phyloP scores from a whole-genome alignment of 2,329 filamentous ascomycete genomes.

The Mariannaea sp. region DNA sequence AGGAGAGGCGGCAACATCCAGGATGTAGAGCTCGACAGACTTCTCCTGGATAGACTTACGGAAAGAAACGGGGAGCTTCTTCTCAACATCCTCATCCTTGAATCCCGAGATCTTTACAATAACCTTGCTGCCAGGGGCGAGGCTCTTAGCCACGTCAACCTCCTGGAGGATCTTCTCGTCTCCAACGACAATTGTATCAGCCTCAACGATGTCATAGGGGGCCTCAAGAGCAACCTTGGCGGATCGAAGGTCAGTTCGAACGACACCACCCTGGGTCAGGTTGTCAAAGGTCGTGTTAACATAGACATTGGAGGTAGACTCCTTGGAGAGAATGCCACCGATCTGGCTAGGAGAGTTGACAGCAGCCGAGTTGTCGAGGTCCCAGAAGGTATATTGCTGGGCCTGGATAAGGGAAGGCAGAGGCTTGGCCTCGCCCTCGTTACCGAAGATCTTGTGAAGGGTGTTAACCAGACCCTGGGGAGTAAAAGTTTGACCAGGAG shows the following conservation, averaged over 20 bases:
- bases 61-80: constrained; percentile 73
- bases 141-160: constrained; percentile 71
- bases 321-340: constrained; percentile 69
- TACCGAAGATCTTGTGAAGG: constrained; percentile 56
- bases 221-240: constrained; percentile 84
- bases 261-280: constrained; percentile 74
- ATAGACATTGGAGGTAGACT: constrained; percentile 66
- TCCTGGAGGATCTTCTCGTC: constrained; percentile 80
- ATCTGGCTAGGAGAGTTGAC: constrained; percentile 66
- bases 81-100: constrained; percentile 89
- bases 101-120: constrained; percentile 77
- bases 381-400: constrained; percentile 93
- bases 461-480: constrained; percentile 58
- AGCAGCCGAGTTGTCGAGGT: constrained; percentile 75
- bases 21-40: constrained; percentile 70
- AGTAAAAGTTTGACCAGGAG: constrained; percentile 65
- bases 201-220: constrained; percentile 78
- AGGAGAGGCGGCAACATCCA: constrained; percentile 73
- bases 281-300: constrained; percentile 67
- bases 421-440: constrained; percentile 57
- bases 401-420: constrained; percentile 58
- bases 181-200: constrained; percentile 79
- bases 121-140: constrained; percentile 73
- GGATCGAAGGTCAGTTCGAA: constrained; percentile 84
- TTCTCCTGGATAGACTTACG: constrained; percentile 74